phyloP scores from a whole-genome alignment of 805 yeast genomes.

The Starmerella ratchasimensis region DNA sequence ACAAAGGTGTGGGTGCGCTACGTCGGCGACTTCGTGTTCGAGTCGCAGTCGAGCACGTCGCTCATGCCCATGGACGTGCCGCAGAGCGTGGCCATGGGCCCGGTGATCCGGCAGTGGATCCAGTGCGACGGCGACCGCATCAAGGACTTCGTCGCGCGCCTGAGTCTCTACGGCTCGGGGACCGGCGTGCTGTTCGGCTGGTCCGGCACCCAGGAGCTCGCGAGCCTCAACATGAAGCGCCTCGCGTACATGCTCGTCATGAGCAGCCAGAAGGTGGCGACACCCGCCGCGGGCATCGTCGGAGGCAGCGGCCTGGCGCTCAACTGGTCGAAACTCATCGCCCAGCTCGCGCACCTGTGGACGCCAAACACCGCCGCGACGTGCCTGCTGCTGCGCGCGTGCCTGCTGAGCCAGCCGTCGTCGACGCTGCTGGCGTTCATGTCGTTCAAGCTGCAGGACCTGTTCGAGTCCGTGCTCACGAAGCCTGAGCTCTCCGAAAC shows the following conservation, averaged over 20 bases:
- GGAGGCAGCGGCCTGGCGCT: slow-evolving; percentile 8
- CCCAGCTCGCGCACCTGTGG: slow-evolving; percentile 20
- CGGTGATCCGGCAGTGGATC: slow-evolving; percentile 50
- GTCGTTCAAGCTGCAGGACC: slow-evolving; percentile 43
- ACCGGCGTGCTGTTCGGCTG: slow-evolving; percentile 45
- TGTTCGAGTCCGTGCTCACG: slow-evolving; percentile 32
- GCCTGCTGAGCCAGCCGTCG: slow-evolving; percentile 31
- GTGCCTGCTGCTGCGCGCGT: slow-evolving; percentile 47
- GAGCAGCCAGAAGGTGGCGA: slow-evolving; percentile 45
- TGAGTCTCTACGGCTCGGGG: slow-evolving; percentile 36
- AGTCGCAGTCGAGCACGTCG: slow-evolving; percentile 26
- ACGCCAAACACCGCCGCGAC: slow-evolving; percentile 38
- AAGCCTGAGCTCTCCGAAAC: slow-evolving; percentile 13
- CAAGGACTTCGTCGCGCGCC: slow-evolving; percentile 34
- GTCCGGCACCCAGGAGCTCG: slow-evolving; percentile 60
- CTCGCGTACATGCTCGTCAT: slow-evolving; percentile 46
- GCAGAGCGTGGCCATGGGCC: slow-evolving; percentile 36
- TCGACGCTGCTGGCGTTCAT: slow-evolving; percentile 28
- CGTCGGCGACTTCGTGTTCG: slow-evolving; percentile 53
- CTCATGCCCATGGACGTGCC: slow-evolving; percentile 35
- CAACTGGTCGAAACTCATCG: slow-evolving; percentile 15
- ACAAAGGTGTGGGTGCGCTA: slow-evolving; percentile 49
- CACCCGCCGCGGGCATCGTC: slow-evolving; percentile 37
- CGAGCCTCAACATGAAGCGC: slow-evolving; percentile 41
- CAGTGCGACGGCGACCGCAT: slow-evolving; percentile 47